phyloP scores from a whole-genome alignment of 2,329 filamentous ascomycete species.

The Phialocephala sp. region DNA sequence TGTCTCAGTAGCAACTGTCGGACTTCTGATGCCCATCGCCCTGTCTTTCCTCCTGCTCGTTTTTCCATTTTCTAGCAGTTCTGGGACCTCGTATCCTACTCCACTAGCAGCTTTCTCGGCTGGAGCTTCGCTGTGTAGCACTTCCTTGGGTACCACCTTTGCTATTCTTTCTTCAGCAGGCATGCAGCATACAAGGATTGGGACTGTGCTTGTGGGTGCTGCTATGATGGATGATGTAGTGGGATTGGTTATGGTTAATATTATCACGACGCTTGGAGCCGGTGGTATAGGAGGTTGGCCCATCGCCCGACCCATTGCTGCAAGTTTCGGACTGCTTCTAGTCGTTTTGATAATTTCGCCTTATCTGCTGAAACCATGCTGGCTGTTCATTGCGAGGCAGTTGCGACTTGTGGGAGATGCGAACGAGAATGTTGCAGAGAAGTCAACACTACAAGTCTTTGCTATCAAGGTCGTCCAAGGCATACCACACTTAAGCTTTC shows the following conservation, averaged over 20 bases:
- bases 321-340: slow-evolving; percentile 34
- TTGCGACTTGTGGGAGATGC: background rate
- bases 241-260: slow-evolving; percentile 76
- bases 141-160: slow-evolving; percentile 75
- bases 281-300: slow-evolving; percentile 34
- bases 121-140: slow-evolving; percentile 76
- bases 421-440: background rate
- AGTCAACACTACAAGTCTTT: background rate
- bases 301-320: slow-evolving; percentile 52
- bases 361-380: slow-evolving; percentile 30
- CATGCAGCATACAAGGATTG: slow-evolving; percentile 60
- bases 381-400: slow-evolving; percentile 9
- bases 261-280: slow-evolving; percentile 69
- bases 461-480: slow-evolving; percentile 3
- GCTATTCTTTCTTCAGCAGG: slow-evolving; percentile 66
- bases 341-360: slow-evolving; percentile 24
- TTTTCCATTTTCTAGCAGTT: slow-evolving; percentile 33
- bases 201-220: slow-evolving; percentile 69
- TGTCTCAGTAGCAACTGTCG: slow-evolving; percentile 65
- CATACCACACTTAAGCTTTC: slow-evolving; percentile 30
- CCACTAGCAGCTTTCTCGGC: slow-evolving; percentile 64
- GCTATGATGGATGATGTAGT: slow-evolving; percentile 86
- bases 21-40: slow-evolving; percentile 66
- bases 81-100: slow-evolving; percentile 28
- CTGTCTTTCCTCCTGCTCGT: slow-evolving; percentile 60